phyloP scores from a whole-genome alignment of 2,329 filamentous ascomycete species.

The Nectriaceae sp. region DNA sequence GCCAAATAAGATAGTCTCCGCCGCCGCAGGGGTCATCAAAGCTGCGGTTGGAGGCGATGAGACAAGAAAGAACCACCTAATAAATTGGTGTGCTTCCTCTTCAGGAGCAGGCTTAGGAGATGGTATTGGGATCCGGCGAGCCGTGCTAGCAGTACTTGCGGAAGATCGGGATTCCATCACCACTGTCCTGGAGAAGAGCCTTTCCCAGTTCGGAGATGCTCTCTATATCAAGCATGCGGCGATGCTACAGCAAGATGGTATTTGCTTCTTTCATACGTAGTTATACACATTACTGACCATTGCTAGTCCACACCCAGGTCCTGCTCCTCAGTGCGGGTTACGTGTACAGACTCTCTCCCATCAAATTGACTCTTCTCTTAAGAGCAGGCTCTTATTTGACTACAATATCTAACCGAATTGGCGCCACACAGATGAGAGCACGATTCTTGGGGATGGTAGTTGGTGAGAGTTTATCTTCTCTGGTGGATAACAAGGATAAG shows the following conservation, averaged over 20 bases:
- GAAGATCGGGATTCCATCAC: slow-evolving; percentile 53
- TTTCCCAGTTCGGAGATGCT: slow-evolving; percentile 79
- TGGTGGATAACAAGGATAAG: slow-evolving; percentile 69
- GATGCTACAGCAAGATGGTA: slow-evolving; percentile 86
- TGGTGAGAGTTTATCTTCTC: slow-evolving; percentile 67
- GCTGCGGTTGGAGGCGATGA: slow-evolving; percentile 49
- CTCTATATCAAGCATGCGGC: slow-evolving; percentile 85
- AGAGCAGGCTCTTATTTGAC: slow-evolving; percentile 74
- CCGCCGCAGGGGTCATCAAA: slow-evolving; percentile 59
- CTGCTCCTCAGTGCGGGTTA: slow-evolving; percentile 78
- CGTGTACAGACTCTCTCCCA: slow-evolving; percentile 64
- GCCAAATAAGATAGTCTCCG: slow-evolving; percentile 49
- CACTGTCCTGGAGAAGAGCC: slow-evolving; percentile 64
- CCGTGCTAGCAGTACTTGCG: slow-evolving; percentile 60
- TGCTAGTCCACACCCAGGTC: slow-evolving; percentile 74
- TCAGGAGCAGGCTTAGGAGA: slow-evolving; percentile 67
- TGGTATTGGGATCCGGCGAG: slow-evolving; percentile 65
- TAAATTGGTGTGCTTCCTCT: slow-evolving; percentile 65
- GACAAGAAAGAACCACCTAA: slow-evolving; percentile 53
- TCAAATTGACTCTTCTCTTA: slow-evolving; percentile 68
- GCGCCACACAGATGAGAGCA: slow-evolving; percentile 71
- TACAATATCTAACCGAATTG: slow-evolving; percentile 82
- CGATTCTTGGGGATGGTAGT: slow-evolving; percentile 88
- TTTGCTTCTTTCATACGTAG: slow-evolving; percentile 14
- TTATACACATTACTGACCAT: slow-evolving; percentile 22